These are phyloP conservation scores for Angophora floribunda DNA, from an alignment of 345 rosid genomes.

Conservation along the genomic window DNA sequence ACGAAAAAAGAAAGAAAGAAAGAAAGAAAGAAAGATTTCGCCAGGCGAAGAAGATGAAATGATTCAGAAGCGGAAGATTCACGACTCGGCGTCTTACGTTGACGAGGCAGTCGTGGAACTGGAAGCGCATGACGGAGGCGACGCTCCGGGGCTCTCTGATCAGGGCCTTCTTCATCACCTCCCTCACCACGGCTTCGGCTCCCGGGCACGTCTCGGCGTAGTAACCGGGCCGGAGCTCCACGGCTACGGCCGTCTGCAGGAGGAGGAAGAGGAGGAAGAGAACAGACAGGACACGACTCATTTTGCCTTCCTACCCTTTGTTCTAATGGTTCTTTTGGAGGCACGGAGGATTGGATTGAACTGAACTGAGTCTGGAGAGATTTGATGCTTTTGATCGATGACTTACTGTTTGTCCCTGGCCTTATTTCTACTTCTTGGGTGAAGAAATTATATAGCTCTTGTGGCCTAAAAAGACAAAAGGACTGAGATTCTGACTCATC, in stretches of 20 bases:
- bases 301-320: neutral
- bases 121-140: conserved; percentile 95
- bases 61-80: neutral
- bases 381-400: neutral
- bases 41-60: neutral
- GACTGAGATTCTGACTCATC: neutral
- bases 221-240: conserved; percentile 46
- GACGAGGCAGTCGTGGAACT: conserved; percentile 94
- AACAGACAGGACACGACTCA: neutral
- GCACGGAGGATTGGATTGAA: neutral
- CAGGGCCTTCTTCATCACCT: conserved; percentile 48
- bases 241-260: conserved; percentile 11
- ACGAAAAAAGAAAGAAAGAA: neutral
- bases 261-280: neutral
- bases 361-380: neutral
- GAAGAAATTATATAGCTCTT: neutral
- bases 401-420: neutral
- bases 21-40: neutral
- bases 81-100: conserved; percentile 22
- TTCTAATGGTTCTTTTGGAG: neutral
- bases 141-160: conserved; percentile 62
- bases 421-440: neutral
- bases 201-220: conserved; percentile 69
- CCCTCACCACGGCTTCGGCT: conserved; percentile 62
- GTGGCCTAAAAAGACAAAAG: neutral